A percentile compares a stretch with the other conserved stretches of the same genome.
Conservation (phyloP, 805 yeast species). For the Starmerella ratchasimensis region DNA sequence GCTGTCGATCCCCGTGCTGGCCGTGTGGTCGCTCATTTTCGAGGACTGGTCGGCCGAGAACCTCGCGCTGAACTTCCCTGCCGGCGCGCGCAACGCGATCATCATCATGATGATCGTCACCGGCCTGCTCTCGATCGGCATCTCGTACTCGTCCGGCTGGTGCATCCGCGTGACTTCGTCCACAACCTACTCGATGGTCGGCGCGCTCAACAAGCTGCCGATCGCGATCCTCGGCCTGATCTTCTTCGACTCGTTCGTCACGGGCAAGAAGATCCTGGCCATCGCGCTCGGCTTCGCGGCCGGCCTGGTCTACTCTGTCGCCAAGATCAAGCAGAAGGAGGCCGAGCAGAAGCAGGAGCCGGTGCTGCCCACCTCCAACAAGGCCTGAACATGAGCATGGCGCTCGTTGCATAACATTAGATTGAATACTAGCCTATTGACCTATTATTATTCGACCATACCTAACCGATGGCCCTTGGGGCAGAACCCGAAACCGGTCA, state of each 20-base stretch:
- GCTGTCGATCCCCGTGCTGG: conserved; percentile 78
- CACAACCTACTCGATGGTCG: conserved; percentile 98
- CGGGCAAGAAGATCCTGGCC: conserved; percentile 81
- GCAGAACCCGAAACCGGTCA: no score
- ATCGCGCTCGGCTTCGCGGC: conserved; percentile 88
- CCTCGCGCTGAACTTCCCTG: conserved; percentile 64
- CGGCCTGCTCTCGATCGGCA: conserved; percentile 90
- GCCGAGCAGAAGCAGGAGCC: conserved; percentile 21
- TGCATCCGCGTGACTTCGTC: conserved; percentile 98
- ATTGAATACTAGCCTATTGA: no score
- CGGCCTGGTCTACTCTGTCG: conserved; percentile 90
- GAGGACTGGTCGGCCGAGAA: conserved; percentile 92
- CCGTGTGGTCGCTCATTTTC: conserved; percentile 56
- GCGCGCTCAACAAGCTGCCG: conserved; percentile 96
- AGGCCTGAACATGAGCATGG: conserved; percentile 1
- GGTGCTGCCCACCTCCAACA: conserved; percentile 7
- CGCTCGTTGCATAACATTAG: no score
- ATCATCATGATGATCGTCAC: conserved; percentile 77
- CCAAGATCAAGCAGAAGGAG: conserved; percentile 73
- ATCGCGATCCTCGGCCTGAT: conserved; percentile 89
- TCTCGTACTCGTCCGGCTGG: conserved; percentile 98
- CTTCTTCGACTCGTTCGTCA: conserved; percentile 89
- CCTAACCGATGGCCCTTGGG: no score
- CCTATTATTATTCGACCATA: no score
- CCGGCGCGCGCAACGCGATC: conserved; percentile 50